These are phyloP conservation scores for Nicotiana tabacum DNA, from an alignment of 257 asterid species.

Conservation along the genomic window DNA sequence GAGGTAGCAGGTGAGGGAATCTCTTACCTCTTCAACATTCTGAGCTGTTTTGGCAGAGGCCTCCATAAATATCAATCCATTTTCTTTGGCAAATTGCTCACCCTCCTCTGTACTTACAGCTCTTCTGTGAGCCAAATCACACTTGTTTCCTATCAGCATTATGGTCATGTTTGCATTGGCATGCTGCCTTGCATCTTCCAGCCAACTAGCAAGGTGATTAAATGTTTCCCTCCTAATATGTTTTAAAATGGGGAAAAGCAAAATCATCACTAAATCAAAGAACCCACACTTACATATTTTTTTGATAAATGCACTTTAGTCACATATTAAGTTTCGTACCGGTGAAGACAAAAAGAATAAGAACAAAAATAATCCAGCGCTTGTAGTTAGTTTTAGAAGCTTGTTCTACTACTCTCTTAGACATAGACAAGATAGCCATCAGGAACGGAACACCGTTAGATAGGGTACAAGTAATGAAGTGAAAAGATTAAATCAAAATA, in stretches of 20 bases:
- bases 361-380: neutral
- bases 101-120: constrained; percentile 90
- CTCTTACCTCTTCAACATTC: constrained; percentile 76
- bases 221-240: constrained; percentile 73
- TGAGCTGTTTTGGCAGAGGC: constrained; percentile 85
- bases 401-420: neutral
- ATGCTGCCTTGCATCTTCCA: constrained; percentile 80
- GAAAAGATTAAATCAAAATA: neutral
- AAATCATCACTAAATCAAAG: neutral
- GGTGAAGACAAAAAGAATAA: neutral
- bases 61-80: constrained; percentile 83
- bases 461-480: neutral
- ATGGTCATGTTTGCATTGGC: constrained; percentile 67
- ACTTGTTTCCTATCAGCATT: constrained; percentile 78
- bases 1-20: neutral
- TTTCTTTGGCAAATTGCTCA: constrained; percentile 65
- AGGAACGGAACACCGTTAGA: neutral
- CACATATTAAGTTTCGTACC: neutral
- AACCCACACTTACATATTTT: neutral
- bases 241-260: neutral
- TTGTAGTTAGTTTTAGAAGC: neutral
- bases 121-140: constrained; percentile 74
- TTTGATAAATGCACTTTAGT: neutral
- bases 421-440: neutral
- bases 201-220: constrained; percentile 74